phyloP scores from a whole-genome alignment of 441 rosid species.

The Adansonia rubrostipa region DNA sequence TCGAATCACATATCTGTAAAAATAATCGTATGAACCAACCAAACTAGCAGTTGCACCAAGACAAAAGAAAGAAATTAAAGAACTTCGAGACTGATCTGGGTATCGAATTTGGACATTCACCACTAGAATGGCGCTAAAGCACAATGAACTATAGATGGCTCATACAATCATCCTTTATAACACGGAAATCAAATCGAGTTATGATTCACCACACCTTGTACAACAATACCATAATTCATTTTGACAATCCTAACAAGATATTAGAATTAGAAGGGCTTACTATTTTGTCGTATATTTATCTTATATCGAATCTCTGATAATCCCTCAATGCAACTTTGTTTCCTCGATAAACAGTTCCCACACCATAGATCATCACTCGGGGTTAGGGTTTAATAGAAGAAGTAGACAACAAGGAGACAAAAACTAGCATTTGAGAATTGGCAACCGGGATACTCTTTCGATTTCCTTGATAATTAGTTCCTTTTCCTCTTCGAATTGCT shows the following conservation, averaged over 20 bases:
- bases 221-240: slow-evolving; percentile 18
- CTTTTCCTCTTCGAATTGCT: slow-evolving; percentile 93
- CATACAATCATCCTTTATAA: slow-evolving; percentile 1
- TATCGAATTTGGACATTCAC: background rate
- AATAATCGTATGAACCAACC: too few relatives aligned
- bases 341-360: slow-evolving; percentile 23
- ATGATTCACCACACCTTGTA: background rate
- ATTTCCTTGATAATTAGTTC: slow-evolving; percentile 91
- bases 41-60: background rate
- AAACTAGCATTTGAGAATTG: slow-evolving; percentile 41
- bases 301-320: background rate
- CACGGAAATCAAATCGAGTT: background rate
- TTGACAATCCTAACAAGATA: slow-evolving; percentile 12
- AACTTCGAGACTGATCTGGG: background rate
- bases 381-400: slow-evolving; percentile 27
- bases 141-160: background rate
- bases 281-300: background rate
- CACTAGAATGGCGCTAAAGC: background rate
- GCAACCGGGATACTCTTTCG: slow-evolving; percentile 53
- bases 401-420: background rate
- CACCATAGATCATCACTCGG: slow-evolving; percentile 17
- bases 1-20: too few relatives aligned
- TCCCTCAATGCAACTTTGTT: slow-evolving; percentile 9
- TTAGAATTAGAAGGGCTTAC: slow-evolving; percentile 21
- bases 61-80: background rate